Evolutionary conservation across 352 stramenopile genomes (phyloP), one percentile per base, ranked within the genome.

Genomic region (Plasmopara halstedii): DNA sequence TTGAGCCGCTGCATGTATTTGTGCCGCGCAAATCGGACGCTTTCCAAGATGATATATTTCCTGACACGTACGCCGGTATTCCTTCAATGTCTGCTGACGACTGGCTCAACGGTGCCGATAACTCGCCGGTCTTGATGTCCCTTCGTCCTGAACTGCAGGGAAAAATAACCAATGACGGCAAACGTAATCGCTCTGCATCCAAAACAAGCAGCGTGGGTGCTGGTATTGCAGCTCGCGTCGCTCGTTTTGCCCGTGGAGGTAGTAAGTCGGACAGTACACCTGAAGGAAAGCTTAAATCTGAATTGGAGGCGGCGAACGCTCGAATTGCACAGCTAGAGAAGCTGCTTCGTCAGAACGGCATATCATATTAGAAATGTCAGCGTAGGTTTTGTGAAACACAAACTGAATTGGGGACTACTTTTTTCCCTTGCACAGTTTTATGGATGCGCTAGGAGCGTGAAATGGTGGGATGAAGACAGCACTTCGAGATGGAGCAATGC

Each of bases 1-100:
- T 99, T 25, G 95, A 99, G 67, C 94, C 95, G 14, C 73, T 99
- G 95, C 77, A 97, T 75, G 82, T 86, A 34, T 91, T 87, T 58
- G 95, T 99, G 49, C 97, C 97, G 31, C 84, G 97, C 52, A 99
- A 99, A 74, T 98, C 88, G 51, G 96, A 99, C 58, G 93, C 91
- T 19, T 99, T 99, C 78, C 97, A 99, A 75, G 91, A 98, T 57
- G 97, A 99, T 67, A 97, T 99, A 63, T 99, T 97, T 76, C 97
- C 97, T 15, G 91, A 98, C 66, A 95, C 85, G 41, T 97, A 95
- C 39, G 83, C 94, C n/a, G 79, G 84, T 39, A 83, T 96, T 49
- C 87, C 96, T 32, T 96, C 96, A 14, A 95, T 98, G 77, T 93
- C 76, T 14, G 94, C 88, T 14, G 92, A 98, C 44, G 91, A 99